Evolutionary conservation across 768 basidiomycete genomes (phyloP).

Genomic region (Cystobasidium tubakii): DNA sequence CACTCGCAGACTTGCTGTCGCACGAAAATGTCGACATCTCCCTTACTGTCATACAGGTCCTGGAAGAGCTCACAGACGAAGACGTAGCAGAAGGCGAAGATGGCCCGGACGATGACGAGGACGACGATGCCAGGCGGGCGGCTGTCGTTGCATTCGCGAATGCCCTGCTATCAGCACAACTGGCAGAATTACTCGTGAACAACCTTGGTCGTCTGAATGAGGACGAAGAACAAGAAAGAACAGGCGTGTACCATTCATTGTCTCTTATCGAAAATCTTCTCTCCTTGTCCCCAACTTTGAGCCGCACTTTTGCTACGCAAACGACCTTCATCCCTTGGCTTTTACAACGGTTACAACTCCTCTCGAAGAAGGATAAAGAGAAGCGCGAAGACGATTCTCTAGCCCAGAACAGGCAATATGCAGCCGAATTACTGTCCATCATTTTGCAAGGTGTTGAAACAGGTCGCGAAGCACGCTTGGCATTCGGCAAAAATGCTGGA

Average conservation of each 20-base stretch:
- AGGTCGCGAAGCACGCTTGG: neutral
- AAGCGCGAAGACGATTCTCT: constrained; percentile 50
- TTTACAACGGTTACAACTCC: constrained; percentile 65
- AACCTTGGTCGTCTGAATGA: constrained; percentile 86
- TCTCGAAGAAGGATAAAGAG: constrained; percentile 47
- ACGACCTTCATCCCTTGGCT: constrained; percentile 76
- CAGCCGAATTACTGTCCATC: constrained; percentile 88
- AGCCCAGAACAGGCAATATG: constrained; percentile 87
- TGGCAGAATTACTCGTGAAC: constrained; percentile 80
- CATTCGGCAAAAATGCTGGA: constrained; percentile 15
- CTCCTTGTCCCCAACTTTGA: constrained; percentile 72
- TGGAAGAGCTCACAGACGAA: constrained; percentile 93
- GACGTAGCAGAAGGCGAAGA: constrained; percentile 75
- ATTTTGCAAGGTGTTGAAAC: constrained; percentile 53
- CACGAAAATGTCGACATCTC: constrained; percentile 94
- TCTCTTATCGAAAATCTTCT: constrained; percentile 89
- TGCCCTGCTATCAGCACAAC: constrained; percentile 59
- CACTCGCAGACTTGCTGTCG: constrained; percentile 70
- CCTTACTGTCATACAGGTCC: constrained; percentile 85
- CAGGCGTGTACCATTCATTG: constrained; percentile 85
- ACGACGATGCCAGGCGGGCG: constrained; percentile 32
- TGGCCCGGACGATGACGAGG: constrained; percentile 56
- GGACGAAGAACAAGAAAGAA: constrained; percentile 71
- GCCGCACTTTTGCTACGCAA: constrained; percentile 60
- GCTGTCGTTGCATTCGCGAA: constrained; percentile 23